Evolutionary conservation across 2,329 filamentous ascomycete genomes (phyloP), one percentile per base, ranked within the genome.

Genomic region (Cytospora piceicola): DNA sequence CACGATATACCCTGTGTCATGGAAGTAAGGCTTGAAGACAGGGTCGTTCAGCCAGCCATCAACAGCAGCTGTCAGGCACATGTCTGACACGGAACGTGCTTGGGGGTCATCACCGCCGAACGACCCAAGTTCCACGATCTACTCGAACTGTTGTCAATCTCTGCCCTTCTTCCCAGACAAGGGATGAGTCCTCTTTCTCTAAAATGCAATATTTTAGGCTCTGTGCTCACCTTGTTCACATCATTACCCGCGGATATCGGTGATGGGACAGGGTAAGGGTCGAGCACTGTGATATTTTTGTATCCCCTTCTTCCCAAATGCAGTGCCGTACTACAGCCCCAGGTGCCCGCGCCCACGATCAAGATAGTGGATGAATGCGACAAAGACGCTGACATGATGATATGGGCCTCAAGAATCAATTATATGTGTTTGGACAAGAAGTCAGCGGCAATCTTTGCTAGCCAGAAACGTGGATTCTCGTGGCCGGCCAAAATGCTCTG

Each of bases 1-100:
- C 65, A 69, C 68, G 22, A 82, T 79, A 68, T 80, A 81, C 30
- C 81, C 80, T 0, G 80, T 83, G 14, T 76, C 72, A 66, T 83
- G 80, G 67, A 82, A 82, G 68, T 76, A 79, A 4, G 77, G 75
- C 61, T 72, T 73, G 70, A 81, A 80, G 5, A 82, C 63, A 1
- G 77, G 72, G 67, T 82, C 81, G 11, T 71, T 70, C 14, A 77
- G 75, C 81, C 80, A 83, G 11, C 76, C 77, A n/a, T 77, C 66
- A 52, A 78, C 75, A 34, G 78, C 74, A 63, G 78, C 70, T 64
- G 76, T 71, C 60, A 79, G 70, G 17, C 42, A 46, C 17, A 46
- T 46, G 42, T n/a, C 42, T 11, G 42, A 46, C 17, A 46, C 17
- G 20, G 42, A 46, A n/a, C 42, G 42, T 46, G 42, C 42, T 46